A percentile compares a stretch with the other conserved stretches of the same genome.
phyloP scores from a whole-genome alignment of 2,329 filamentous ascomycete species.

The Nemania serpens region DNA sequence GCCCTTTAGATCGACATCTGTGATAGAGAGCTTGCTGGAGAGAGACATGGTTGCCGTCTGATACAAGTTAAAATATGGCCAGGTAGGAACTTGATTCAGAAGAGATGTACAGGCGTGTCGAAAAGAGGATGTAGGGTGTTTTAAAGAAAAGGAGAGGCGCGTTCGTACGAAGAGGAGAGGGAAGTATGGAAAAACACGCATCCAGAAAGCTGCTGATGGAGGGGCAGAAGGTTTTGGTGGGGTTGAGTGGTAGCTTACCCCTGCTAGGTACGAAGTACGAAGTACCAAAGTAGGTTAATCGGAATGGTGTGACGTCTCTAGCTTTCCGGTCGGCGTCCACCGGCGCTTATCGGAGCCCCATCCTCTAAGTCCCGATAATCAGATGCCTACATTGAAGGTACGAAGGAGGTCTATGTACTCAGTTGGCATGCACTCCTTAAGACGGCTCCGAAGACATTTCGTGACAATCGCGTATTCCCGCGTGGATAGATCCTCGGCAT shows the following conservation, averaged over 20 bases:
- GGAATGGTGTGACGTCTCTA: conserved; percentile 21
- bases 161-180: conserved; percentile 25
- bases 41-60: conserved; percentile 78
- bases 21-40: conserved; percentile 96
- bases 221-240: conserved; percentile 31
- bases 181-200: conserved; percentile 34
- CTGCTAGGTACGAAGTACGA: neutral
- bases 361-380: no score
- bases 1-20: conserved; percentile 94
- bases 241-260: conserved; percentile 25
- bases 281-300: neutral
- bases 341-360: no score
- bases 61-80: neutral
- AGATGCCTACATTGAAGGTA: no score
- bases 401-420: no score
- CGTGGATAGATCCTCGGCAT: conserved; percentile 15
- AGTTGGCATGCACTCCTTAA: neutral
- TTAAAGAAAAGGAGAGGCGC: conserved; percentile 24
- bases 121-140: conserved; percentile 23
- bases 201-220: conserved; percentile 31
- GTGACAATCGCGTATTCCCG: conserved; percentile 18
- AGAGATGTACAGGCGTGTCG: conserved; percentile 6
- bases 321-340: conserved; percentile 10
- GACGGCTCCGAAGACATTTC: conserved; percentile 24
- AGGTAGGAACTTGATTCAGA: conserved; percentile 27